Conservation (phyloP, 176 grass and related monocot species). For the Bromus sterilis region DNA sequence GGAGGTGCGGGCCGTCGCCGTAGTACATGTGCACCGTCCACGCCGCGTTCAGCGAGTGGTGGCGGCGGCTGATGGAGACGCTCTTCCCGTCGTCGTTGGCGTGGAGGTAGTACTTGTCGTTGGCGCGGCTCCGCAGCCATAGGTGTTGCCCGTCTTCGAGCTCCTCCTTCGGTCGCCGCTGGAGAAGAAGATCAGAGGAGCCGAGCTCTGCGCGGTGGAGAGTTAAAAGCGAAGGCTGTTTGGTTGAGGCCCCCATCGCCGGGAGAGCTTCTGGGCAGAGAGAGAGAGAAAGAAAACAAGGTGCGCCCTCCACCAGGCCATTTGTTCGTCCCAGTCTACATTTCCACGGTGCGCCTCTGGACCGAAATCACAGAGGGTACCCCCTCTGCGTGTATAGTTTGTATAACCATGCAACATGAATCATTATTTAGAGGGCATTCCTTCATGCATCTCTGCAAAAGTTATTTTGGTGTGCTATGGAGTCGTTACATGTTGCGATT, state of each 20-base stretch:
- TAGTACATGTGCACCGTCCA: not conserved
- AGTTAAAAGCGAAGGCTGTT: not conserved
- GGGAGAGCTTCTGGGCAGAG: not conserved
- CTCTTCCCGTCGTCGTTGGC: conserved; percentile 2
- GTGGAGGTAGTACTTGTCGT: not conserved
- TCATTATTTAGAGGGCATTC: too few species aligned
- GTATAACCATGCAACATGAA: too few species aligned
- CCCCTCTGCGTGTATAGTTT: too few species aligned
- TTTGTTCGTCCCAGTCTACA: not conserved
- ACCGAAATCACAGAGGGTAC: too few species aligned
- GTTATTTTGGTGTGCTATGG: too few species aligned
- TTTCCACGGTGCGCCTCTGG: too few species aligned
- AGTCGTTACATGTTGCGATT: too few species aligned
- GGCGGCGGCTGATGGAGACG: not conserved
- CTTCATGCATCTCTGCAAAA: too few species aligned
- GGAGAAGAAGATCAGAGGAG: too few species aligned
- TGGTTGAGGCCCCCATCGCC: not conserved
- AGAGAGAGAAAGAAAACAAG: too few species aligned
- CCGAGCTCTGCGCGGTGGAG: not conserved
- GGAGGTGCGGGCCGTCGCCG: not conserved
- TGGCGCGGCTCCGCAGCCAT: not conserved
- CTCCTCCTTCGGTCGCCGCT: not conserved
- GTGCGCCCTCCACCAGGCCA: not conserved
- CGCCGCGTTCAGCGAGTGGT: not conserved
- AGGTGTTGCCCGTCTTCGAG: not conserved